Evolutionary conservation across 176 grass and related monocot genomes (phyloP).

Genomic region (Lolium multiflorum): DNA sequence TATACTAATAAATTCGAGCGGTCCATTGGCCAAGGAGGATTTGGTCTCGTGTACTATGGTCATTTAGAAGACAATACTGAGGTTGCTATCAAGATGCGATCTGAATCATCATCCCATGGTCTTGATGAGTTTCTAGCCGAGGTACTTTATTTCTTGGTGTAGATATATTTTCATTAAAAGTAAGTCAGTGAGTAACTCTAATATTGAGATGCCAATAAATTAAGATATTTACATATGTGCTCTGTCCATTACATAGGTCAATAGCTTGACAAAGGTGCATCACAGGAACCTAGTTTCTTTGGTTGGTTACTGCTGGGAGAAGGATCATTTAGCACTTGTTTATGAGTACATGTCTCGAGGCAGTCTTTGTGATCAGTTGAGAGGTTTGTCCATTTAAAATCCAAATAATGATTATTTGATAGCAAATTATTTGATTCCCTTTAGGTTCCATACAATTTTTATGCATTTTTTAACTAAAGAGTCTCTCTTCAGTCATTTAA

Average conservation of each 20-base stretch:
- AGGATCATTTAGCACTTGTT: conserved; percentile 30
- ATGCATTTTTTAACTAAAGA: neutral
- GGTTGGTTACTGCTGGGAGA: conserved; percentile 46
- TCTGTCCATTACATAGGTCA: neutral
- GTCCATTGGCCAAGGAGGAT: neutral
- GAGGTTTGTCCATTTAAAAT: neutral
- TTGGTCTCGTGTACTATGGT: neutral
- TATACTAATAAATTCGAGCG: neutral
- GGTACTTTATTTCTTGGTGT: neutral
- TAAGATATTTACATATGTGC: neutral
- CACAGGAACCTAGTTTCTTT: neutral
- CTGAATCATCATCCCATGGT: neutral
- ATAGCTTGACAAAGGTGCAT: neutral
- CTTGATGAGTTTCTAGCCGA: neutral
- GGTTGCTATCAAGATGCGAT: neutral
- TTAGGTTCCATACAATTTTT: neutral
- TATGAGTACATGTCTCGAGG: conserved; percentile 35
- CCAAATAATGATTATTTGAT: neutral
- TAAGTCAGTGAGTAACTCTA: no score
- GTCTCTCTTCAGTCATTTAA: no score
- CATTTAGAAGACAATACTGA: neutral
- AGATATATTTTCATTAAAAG: no score
- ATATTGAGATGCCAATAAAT: neutral
- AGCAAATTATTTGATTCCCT: neutral
- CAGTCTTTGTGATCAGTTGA: conserved; percentile 29